Base-by-base conservation (phyloP, 2,329 filamentous ascomycete species). In the Calonectria hawksworthii region DNA sequence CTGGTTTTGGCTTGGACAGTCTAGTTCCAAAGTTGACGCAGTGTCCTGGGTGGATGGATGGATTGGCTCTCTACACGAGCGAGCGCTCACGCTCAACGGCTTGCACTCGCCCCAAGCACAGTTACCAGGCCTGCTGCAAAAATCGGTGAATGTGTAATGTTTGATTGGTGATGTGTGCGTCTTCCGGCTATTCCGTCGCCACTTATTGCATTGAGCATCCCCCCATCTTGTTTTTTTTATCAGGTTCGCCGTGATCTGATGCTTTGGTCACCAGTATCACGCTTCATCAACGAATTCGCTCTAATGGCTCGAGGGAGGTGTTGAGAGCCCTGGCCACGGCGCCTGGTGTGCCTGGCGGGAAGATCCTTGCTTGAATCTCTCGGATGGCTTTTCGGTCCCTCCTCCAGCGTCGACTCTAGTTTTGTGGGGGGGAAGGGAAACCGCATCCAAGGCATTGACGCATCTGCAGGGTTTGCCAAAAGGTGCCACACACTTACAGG, bases 371-470 rank as follows among this genome's bases (percentile, higher is more conserved):
- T 77, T 67, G 30, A 73, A 74, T 69, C 50, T 71, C 51, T 80
- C 72, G 74, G 74, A 77, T 77, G 76, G 78, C 76, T 78, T 80
- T 74, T 73, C 73, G 74, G 77, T 75, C 73, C 74, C 63, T 78
- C 41, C 63, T 67, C 56, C 59, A 69, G 59, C 36, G 59, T 52
- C 44, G 34, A 28, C 50, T 66, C 66, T 68, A 75, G 69, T 36
- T 61, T 61, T 75, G 74, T 77, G 78, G 72, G 78, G 78, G 78
- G 76, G 78, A 73, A 76, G 71, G 77, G 75, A 76, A 75, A 71
- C 71, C 82, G 83, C 83, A 85, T 81, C 78, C 79, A 86, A 85
- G 81, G 84, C 85, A 86, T 86, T 86, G 84, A 86, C 82, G 84
- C 83, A 84, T 74, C 75, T 83, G 78, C 83, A 84, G 83, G 83